These are phyloP conservation scores for Pseudopithomyces maydicus DNA, from an alignment of 2,329 filamentous ascomycete species.

Conservation along the genomic window DNA sequence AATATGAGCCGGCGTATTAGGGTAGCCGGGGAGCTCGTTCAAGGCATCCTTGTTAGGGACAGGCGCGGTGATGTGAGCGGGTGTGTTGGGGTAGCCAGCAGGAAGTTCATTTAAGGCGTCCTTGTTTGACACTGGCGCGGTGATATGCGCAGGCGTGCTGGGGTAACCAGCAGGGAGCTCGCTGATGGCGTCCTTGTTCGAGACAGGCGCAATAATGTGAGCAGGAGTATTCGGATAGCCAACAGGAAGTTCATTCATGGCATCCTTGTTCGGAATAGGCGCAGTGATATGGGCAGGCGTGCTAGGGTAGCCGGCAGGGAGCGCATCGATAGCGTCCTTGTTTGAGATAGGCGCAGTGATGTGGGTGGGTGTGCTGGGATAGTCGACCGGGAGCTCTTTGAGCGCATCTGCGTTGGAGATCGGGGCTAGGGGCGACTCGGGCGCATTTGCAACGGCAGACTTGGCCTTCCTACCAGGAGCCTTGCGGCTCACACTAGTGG, in stretches of 20 bases:
- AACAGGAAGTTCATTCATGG: background rate
- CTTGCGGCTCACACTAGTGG: background rate
- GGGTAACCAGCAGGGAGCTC: constrained; percentile 20
- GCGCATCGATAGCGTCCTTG: constrained; percentile 19
- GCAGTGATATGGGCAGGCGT: constrained; percentile 8
- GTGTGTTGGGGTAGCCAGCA: background rate
- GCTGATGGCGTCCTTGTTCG: background rate
- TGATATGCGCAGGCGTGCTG: constrained; percentile 31
- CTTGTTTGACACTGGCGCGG: constrained; percentile 18
- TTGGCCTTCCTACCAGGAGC: constrained; percentile 11
- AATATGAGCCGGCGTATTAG: background rate
- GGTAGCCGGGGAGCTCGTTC: background rate
- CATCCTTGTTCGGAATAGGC: background rate
- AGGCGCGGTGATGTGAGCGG: background rate
- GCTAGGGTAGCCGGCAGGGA: constrained; percentile 1
- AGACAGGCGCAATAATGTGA: background rate
- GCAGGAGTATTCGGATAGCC: background rate
- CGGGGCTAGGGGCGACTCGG: constrained; percentile 2
- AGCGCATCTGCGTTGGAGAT: background rate
- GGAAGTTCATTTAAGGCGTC: constrained; percentile 20
- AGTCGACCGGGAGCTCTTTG: background rate
- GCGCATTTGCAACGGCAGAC: constrained; percentile 18
- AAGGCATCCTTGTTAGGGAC: background rate
- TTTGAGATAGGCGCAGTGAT: constrained; percentile 14
- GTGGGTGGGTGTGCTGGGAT: constrained; percentile 26